phyloP scores from a whole-genome alignment of 2,329 filamentous ascomycete species.

The Spiromastix sp. region DNA sequence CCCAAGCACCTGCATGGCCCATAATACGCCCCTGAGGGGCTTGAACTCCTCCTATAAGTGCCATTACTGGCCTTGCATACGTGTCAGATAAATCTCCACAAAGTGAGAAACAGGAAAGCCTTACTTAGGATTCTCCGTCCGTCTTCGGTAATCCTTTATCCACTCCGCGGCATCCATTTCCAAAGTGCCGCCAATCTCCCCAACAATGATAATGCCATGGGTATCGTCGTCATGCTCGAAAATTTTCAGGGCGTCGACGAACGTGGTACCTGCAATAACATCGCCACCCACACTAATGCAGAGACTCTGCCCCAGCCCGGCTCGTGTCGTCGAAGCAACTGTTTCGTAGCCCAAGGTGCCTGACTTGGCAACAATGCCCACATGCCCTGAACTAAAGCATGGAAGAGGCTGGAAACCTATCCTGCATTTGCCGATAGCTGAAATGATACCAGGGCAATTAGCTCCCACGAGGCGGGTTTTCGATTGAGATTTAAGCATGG shows the following conservation, averaged over 20 bases:
- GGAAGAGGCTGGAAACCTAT: conserved; percentile 69
- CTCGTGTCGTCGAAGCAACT: conserved; percentile 61
- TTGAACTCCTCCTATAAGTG: conserved; percentile 56
- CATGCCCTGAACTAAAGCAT: conserved; percentile 57
- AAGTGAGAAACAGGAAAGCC: conserved; percentile 14
- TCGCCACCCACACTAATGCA: conserved; percentile 73
- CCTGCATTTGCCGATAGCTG: conserved; percentile 57
- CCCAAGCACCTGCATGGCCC: conserved; percentile 71
- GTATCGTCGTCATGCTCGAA: conserved; percentile 59
- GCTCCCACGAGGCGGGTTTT: conserved; percentile 65
- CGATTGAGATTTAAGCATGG: conserved; percentile 59
- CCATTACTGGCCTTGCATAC: conserved; percentile 54
- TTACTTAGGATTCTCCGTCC: conserved; percentile 53
- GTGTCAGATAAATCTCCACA: conserved; percentile 12
- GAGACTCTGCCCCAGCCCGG: conserved; percentile 66
- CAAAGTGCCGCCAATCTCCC: conserved; percentile 59
- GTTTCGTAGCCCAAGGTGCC: conserved; percentile 73
- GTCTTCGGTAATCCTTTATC: conserved; percentile 55
- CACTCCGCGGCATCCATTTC: conserved; percentile 65
- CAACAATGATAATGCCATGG: conserved; percentile 60
- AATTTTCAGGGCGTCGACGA: conserved; percentile 58
- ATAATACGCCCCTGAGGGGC: conserved; percentile 58
- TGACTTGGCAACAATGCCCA: conserved; percentile 71
- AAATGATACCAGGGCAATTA: conserved; percentile 75
- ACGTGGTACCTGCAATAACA: conserved; percentile 61